Evolutionary conservation across 768 basidiomycete species (phyloP).

Genomic region (Pisolithus orientalis): DNA sequence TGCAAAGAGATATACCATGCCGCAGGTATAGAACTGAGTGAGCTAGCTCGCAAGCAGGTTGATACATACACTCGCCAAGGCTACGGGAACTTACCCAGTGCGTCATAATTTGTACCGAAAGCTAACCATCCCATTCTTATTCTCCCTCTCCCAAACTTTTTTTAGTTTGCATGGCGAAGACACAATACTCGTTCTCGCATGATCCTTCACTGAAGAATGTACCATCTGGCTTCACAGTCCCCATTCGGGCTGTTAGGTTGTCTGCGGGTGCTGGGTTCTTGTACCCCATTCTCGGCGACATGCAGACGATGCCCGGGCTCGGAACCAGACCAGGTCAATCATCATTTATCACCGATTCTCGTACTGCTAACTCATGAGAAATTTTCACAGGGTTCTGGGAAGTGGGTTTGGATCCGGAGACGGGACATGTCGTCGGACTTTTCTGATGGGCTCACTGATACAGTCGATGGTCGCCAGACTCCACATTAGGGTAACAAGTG

Average conservation of each 20-base stretch:
- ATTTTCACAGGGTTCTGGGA: slow-evolving; percentile 75
- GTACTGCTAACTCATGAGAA: slow-evolving; percentile 7
- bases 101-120: slow-evolving; percentile 21
- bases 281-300: slow-evolving; percentile 91
- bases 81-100: slow-evolving; percentile 71
- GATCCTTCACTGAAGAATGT: slow-evolving; percentile 88
- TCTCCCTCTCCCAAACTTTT: neutral
- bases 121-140: slow-evolving; percentile 10
- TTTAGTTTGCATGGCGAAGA: slow-evolving; percentile 96
- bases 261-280: slow-evolving; percentile 95
- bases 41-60: slow-evolving; percentile 77
- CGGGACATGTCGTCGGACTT: slow-evolving; percentile 78
- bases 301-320: slow-evolving; percentile 98
- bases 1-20: slow-evolving; percentile 92
- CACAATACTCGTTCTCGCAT: slow-evolving; percentile 96
- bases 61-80: slow-evolving; percentile 92
- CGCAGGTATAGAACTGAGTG: slow-evolving; percentile 82
- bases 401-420: slow-evolving; percentile 72
- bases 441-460: slow-evolving; percentile 41
- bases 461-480: too few species aligned
- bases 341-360: slow-evolving; percentile 1
- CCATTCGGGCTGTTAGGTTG: slow-evolving; percentile 81
- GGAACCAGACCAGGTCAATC: slow-evolving; percentile 77
- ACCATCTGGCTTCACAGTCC: slow-evolving; percentile 88
- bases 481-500: too few species aligned